These are phyloP conservation scores for Scenedesmus sp. DNA, from an alignment of 163 green algal genomes.

Conservation along the genomic window DNA sequence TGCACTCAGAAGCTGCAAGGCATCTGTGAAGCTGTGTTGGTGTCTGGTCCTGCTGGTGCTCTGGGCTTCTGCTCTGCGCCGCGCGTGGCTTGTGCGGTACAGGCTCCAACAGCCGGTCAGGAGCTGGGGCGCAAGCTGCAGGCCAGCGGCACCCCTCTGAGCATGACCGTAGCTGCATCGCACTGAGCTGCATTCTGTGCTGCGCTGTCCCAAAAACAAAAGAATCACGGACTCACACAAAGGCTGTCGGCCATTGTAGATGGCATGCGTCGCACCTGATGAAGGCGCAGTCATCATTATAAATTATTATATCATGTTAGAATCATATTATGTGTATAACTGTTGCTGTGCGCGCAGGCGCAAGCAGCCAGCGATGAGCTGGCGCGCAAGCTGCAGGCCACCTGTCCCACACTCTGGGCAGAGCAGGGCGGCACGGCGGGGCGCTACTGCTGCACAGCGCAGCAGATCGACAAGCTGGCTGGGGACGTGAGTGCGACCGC, in stretches of 20 bases:
- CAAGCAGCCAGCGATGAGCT: constrained; percentile 46
- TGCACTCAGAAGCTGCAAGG: not conserved
- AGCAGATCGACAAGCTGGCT: constrained; percentile 81
- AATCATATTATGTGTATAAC: no score
- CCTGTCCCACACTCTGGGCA: constrained; percentile 81
- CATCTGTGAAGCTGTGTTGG: not conserved
- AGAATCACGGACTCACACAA: no score
- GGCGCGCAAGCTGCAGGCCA: constrained; percentile 56
- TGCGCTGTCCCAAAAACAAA: no score
- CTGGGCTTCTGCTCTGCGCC: not conserved
- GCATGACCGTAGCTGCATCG: not conserved
- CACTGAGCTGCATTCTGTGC: no score
- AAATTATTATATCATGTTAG: no score
- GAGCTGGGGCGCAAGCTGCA: not conserved
- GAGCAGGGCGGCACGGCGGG: constrained; percentile 60
- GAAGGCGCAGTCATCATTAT: no score
- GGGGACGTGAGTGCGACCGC: constrained; percentile 68
- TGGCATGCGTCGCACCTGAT: no score
- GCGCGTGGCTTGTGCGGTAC: not conserved
- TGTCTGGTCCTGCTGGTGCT: not conserved
- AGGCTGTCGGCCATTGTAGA: no score
- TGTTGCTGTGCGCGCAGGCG: no score
- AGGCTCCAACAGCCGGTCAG: constrained; percentile 32
- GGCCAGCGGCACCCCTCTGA: not conserved
- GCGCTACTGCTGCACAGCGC: constrained; percentile 83